These are phyloP conservation scores for Boletus semigastroideus DNA, from an alignment of 1,284 basidiomycete species.

Conservation along the genomic window DNA sequence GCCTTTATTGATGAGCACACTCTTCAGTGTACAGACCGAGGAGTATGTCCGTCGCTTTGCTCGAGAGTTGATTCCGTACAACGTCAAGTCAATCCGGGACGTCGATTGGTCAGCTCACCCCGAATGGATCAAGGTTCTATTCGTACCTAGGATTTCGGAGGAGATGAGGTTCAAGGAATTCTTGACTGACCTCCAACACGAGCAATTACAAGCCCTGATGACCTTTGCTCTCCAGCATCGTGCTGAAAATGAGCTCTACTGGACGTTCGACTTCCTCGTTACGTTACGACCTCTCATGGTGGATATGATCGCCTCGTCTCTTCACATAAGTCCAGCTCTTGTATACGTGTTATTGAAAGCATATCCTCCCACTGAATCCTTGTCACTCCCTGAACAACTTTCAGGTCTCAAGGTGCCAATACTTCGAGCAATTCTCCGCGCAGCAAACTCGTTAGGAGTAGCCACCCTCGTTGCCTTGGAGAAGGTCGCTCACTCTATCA, in stretches of 20 bases:
- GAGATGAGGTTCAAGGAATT: slow-evolving; percentile 32
- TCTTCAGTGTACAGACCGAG: slow-evolving; percentile 54
- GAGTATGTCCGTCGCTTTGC: slow-evolving; percentile 51
- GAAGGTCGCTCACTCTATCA: slow-evolving; percentile 46
- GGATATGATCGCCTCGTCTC: slow-evolving; percentile 39
- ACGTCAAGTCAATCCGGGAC: slow-evolving; percentile 34
- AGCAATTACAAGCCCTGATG: slow-evolving; percentile 42
- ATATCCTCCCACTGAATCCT: slow-evolving; percentile 41
- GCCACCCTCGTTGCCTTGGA: slow-evolving; percentile 58
- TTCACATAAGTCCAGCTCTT: slow-evolving; percentile 50
- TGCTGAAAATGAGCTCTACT: slow-evolving; percentile 53
- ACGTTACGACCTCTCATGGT: slow-evolving; percentile 34
- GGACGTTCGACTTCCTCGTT: slow-evolving; percentile 45
- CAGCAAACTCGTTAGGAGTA: slow-evolving; percentile 52
- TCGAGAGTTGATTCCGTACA: slow-evolving; percentile 43
- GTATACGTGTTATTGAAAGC: slow-evolving; percentile 52
- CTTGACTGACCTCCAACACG: slow-evolving; percentile 31
- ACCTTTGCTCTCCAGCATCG: slow-evolving; percentile 44
- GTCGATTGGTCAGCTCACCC: slow-evolving; percentile 47
- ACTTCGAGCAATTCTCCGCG: slow-evolving; percentile 48
- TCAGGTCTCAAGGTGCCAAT: slow-evolving; percentile 37
- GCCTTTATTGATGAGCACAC: background rate
- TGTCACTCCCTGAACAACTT: slow-evolving; percentile 33
- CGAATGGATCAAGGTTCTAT: slow-evolving; percentile 26
- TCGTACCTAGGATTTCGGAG: slow-evolving; percentile 30